Conservation (phyloP, 192 early-diverging fungal genomes). For the Pecoramyces ruminantium region DNA sequence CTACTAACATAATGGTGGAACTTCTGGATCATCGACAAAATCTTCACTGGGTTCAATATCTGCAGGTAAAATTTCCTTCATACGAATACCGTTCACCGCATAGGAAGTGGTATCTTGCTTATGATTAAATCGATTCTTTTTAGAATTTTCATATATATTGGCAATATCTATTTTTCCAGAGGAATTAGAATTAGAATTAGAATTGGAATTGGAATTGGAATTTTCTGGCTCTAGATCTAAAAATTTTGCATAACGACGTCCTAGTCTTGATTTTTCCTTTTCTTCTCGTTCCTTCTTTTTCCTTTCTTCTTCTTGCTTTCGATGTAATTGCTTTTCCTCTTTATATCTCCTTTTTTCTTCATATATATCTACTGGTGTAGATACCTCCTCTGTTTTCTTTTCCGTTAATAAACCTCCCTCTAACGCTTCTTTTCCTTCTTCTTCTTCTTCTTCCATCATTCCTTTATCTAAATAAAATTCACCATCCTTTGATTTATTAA, state of each 20-base stretch:
- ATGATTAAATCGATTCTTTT: not conserved
- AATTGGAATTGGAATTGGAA: too few species aligned
- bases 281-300: not conserved
- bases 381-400: not conserved
- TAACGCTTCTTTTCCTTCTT: too few species aligned
- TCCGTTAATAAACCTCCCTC: too few species aligned
- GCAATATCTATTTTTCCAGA: not conserved
- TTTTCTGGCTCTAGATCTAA: conserved; percentile 4
- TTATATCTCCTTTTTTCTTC: not conserved
- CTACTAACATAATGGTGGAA: conserved; percentile 32
- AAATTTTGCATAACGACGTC: not conserved
- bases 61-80: not conserved
- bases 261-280: not conserved
- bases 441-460: not conserved
- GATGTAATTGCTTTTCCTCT: conserved; percentile 1
- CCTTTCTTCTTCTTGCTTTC: not conserved
- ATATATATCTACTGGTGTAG: not conserved
- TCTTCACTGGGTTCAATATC: conserved; percentile 4
- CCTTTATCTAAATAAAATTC: not conserved
- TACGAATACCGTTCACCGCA: not conserved
- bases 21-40: conserved; percentile 34
- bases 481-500: not conserved
- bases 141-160: not conserved
- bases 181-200: too few species aligned
- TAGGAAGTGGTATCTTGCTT: not conserved